These are phyloP conservation scores for Leptomonas seymouri DNA, from an alignment of 208 protist genomes.

Conservation along the genomic window DNA sequence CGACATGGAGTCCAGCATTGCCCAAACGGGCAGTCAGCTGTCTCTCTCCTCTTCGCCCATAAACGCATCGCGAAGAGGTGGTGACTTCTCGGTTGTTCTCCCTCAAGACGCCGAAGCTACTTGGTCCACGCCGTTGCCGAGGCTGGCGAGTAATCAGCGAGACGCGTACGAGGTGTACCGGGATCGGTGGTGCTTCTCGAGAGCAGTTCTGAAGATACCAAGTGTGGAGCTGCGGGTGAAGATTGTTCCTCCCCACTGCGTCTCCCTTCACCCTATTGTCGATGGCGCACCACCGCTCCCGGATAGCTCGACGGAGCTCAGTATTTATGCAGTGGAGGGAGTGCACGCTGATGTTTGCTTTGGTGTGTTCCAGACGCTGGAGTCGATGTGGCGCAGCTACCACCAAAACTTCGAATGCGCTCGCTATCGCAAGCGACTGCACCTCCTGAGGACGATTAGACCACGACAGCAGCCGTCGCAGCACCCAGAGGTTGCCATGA, in stretches of 20 bases:
- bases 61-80: too few relatives aligned
- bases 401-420: constrained; percentile 54
- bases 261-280: constrained; percentile 10
- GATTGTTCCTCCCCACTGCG: constrained; percentile 8
- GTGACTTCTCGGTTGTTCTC: too few relatives aligned
- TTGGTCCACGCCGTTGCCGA: background rate
- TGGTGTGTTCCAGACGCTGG: constrained; percentile 46
- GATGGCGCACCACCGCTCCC: constrained; percentile 11
- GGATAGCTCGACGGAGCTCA: constrained; percentile 27
- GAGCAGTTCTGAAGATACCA: constrained; percentile 19
- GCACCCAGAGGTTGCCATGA: background rate
- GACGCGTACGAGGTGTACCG: constrained; percentile 14
- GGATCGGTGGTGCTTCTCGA: constrained; percentile 24
- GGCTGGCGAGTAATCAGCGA: background rate
- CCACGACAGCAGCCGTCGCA: background rate
- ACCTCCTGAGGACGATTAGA: constrained; percentile 40
- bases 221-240: constrained; percentile 28
- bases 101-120: background rate
- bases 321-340: constrained; percentile 9
- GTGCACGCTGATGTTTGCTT: constrained; percentile 54
- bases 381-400: constrained; percentile 45
- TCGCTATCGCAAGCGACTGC: constrained; percentile 61
- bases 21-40: background rate
- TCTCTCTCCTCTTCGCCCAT: background rate
- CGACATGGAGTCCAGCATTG: background rate